Base-by-base conservation (phyloP, 495 filamentous ascomycete genomes). In the Zalerion maritima region DNA sequence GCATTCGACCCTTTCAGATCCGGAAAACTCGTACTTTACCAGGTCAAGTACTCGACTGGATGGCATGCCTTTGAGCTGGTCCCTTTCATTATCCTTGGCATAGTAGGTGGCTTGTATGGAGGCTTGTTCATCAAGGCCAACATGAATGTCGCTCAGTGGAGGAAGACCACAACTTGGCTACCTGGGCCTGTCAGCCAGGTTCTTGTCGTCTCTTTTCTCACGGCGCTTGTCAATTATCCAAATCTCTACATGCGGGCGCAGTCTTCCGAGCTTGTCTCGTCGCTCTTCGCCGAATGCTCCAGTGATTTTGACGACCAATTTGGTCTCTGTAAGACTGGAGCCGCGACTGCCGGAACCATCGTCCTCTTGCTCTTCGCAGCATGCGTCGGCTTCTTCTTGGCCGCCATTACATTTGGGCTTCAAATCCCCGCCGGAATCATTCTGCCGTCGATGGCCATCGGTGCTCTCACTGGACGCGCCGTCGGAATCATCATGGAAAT, bases 21-120 rank as follows among this genome's bases (percentile, higher is more conserved):
- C 3, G 89, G 91, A 12, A 94, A 96, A 45, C 75, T 97, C 31
- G 89, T 96, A 28, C 58, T 96, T 11, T 97, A 94, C 54, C 86
- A 97, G 52, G 87, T 96, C 40, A 92, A 80, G 6, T 96, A 96
- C 54, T 83, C 76, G 31, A 71, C 70, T 15, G 75, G 78, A 26
- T 97, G 89, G 89, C 89, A 96, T 51, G 81, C 73, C 27, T 96
- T 96, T 41, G 89, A 97, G 50, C 70, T 94, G 23, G 62, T 92
- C 16, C 89, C 87, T 0, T 97, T 89, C 46, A 69, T 75, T 27
- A 49, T 94, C 18, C 69, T 97, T 12, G 89, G 89, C 8, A 76
- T 96, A 11, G 45, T 94, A 7, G 89, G 89, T 16, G 89, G 89
- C 14, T 59, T 96, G 6, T 96, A 94, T 43, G 89, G 89, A 4